Evolutionary conservation across 1,284 basidiomycete genomes (phyloP), one percentile per base, ranked within the genome.

Genomic region (Malassezia sympodialis): DNA sequence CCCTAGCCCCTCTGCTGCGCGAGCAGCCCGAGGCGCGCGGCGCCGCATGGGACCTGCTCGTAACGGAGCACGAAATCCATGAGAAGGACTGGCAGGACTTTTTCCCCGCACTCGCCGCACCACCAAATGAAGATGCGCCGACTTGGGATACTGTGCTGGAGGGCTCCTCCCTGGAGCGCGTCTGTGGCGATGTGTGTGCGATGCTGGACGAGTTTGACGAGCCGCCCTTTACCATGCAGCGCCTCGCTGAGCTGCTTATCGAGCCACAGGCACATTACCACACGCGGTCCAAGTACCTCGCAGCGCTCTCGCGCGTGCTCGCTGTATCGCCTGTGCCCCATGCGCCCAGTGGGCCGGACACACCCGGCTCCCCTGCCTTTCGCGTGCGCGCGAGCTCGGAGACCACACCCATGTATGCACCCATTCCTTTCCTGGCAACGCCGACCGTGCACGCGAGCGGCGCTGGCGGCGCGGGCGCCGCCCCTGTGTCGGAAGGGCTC

Each of bases 221-320:
- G n/a, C 56, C 59, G 24, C 61, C 61, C 11, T 51, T 55, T 35
- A 61, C 61, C 5, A 34, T 61, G 15, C 61, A 63, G 49, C 51
- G 61, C 1, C 44, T 63, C 17, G 51, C 59, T 6, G 61, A 63
- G 50, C 48, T 63, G 0, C 42, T 61, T 11, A 15, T 59, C 11
- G 27, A 47, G n/a, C 61, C 59, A 5, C 41, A 21, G 28, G 26
- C 27, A 27, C 48, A 59, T 41, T 56, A 54, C 39, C 43, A 41
- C 15, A 53, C 56, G 3, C 49, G 49, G 28, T 35, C 53, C 19
- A 63, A 63, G 49, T 63, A 59, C 47, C 40, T 61, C 5, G 45
- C 39, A 11, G 60, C 59, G 17, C 50, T 63, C 1, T 23, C 41
- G 28, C 47, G 61, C 19, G 45, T 61, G n/a, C 31, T 63, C 3